Evolutionary conservation across 2,329 filamentous ascomycete species (phyloP), one percentile per base, ranked within the genome.

Genomic region (Xylariaceae sp.): DNA sequence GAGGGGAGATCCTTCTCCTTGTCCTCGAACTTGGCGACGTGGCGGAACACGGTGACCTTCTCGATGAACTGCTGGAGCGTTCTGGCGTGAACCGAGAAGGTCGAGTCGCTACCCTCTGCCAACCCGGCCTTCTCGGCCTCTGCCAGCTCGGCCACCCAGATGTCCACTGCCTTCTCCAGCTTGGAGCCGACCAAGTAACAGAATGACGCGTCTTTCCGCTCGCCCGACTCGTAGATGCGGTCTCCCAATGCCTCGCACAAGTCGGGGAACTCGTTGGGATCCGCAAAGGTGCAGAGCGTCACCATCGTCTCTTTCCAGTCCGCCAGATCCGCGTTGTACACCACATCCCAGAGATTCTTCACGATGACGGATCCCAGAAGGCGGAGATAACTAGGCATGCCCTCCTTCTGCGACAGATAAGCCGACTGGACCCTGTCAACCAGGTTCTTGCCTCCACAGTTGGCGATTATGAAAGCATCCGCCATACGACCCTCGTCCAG

Each of bases 221-320:
- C 75, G 15, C 77, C 77, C n/a, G 69, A 68, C 57, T 95, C 90
- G 47, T 86, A 76, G 28, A 98, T 78, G 19, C 94, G 80, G 61
- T 98, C 94, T 52, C 92, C 92, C 15, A 98, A 77, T 19, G 88
- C 87, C 61, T 98, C 92, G 57, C 90, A 98, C 9, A 98, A 80
- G 59, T 96, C 88, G 4, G 90, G 80, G 60, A 98, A 98, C 53
- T 98, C 90, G 27, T 78, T 77, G 31, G 88, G 84, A 47, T 94
- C 83, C 1, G 92, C 92, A 63, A 90, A 98, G 1, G 92, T 97
- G 74, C 92, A 98, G 38, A 98, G 70, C 1, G 89, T 85, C 18
- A 88, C 89, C 85, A 98, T 94, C 3, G 90, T 83, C 64, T 97
- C 92, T 66, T 94, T 97, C 94, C 92, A 98, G 64, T 92, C 85